A percentile compares a stretch with the other conserved stretches of the same genome.
Conservation (phyloP, 768 basidiomycete genomes). For the Mycena rebaudengoi region DNA sequence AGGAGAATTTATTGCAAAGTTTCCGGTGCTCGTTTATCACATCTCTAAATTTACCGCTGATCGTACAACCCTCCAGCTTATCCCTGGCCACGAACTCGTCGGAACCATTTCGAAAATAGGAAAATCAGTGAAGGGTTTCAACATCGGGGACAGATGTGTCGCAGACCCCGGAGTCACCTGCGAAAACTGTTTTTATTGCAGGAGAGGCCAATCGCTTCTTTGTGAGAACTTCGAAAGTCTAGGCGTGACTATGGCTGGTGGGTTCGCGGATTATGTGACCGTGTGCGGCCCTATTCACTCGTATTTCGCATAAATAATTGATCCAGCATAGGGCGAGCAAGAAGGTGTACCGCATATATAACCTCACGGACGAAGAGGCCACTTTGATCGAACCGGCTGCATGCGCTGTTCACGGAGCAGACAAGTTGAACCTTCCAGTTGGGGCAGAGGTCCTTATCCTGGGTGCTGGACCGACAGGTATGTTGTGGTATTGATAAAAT, state of each 20-base stretch:
- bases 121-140: constrained; percentile 50
- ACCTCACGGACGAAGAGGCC: constrained; percentile 79
- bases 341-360: constrained; percentile 79
- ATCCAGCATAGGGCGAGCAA: constrained; percentile 60
- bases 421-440: constrained; percentile 73
- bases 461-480: constrained; percentile 77
- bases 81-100: constrained; percentile 53
- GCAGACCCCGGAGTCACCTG: constrained; percentile 59
- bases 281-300: constrained; percentile 49
- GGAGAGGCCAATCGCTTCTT: constrained; percentile 70
- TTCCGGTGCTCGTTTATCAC: constrained; percentile 53
- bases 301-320: not conserved
- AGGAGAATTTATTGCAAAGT: constrained; percentile 77
- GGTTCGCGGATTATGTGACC: constrained; percentile 78
- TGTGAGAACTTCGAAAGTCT: constrained; percentile 76
- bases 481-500: not conserved
- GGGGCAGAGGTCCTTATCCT: constrained; percentile 78
- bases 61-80: constrained; percentile 37
- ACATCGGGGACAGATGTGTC: constrained; percentile 51
- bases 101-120: constrained; percentile 51
- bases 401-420: constrained; percentile 83
- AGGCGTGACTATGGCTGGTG: constrained; percentile 71
- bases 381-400: constrained; percentile 81
- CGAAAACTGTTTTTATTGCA: constrained; percentile 75
- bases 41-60: not conserved